Conservation (phyloP, 495 filamentous ascomycete genomes). For the Trichocladium uniseriatum region DNA sequence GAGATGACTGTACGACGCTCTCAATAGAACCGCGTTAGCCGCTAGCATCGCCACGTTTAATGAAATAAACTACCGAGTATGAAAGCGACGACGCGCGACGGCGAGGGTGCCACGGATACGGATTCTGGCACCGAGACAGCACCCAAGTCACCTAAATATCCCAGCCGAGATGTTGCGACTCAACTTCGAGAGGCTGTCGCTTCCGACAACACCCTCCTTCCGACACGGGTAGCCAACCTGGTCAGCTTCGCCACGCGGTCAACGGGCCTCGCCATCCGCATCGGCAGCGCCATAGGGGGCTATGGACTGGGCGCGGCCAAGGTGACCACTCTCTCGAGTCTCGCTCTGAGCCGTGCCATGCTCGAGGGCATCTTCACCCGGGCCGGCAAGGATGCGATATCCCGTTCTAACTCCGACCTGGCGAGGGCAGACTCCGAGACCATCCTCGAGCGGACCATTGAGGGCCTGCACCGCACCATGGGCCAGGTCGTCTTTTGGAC, state of each 20-base stretch:
- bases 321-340: conserved; percentile 56
- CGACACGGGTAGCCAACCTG: conserved; percentile 54
- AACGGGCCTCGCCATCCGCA: conserved; percentile 58
- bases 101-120: no score
- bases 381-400: conserved; percentile 58
- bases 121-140: background rate
- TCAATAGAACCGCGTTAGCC: no score
- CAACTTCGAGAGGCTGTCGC: conserved; percentile 6
- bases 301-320: conserved; percentile 57
- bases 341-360: conserved; percentile 58
- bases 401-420: conserved; percentile 44
- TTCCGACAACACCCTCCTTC: conserved; percentile 52
- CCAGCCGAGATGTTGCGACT: no score
- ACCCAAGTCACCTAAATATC: no score
- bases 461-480: conserved; percentile 52
- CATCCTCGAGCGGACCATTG: conserved; percentile 53
- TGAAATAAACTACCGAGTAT: no score
- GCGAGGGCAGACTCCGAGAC: conserved; percentile 53
- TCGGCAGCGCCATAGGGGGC: conserved; percentile 58
- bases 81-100: no score
- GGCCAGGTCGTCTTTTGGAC: conserved; percentile 59
- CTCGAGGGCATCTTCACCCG: conserved; percentile 58
- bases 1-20: no score
- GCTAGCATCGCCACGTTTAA: no score
- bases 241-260: conserved; percentile 62